Evolutionary conservation across 2,329 filamentous ascomycete species (phyloP).

Genomic region (Alternaria viburni): DNA sequence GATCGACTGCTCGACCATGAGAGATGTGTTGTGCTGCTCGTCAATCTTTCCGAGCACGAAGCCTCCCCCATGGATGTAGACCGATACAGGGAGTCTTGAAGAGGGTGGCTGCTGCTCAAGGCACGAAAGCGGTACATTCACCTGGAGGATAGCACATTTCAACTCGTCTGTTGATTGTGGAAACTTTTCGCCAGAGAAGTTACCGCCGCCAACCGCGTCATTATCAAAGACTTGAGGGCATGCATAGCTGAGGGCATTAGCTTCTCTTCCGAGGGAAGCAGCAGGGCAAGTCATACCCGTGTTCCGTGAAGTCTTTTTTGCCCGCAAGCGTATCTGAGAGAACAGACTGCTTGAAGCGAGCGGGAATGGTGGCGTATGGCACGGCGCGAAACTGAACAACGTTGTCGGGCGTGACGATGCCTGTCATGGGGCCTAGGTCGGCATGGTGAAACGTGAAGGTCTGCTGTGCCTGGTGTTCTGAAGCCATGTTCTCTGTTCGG

Average conservation of each 20-base stretch:
- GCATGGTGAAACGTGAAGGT: slow-evolving; percentile 26
- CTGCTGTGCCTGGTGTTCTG: neutral
- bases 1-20: slow-evolving; percentile 32
- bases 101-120: slow-evolving; percentile 6
- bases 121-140: slow-evolving; percentile 28
- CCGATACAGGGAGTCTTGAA: slow-evolving; percentile 54
- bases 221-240: slow-evolving; percentile 22
- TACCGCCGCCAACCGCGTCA: slow-evolving; percentile 18
- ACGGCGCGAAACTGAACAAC: slow-evolving; percentile 35
- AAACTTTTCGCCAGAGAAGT: slow-evolving; percentile 13
- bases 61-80: slow-evolving; percentile 61
- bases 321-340: slow-evolving; percentile 10
- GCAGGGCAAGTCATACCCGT: slow-evolving; percentile 12
- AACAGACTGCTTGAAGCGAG: slow-evolving; percentile 29
- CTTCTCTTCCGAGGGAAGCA: neutral
- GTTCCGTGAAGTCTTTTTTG: slow-evolving; percentile 22
- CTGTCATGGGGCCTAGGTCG: slow-evolving; percentile 24
- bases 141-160: slow-evolving; percentile 26
- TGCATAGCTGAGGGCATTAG: slow-evolving; percentile 16
- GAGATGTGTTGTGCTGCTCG: slow-evolving; percentile 29
- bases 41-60: slow-evolving; percentile 50
- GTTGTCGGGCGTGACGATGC: slow-evolving; percentile 22
- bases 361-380: slow-evolving; percentile 28
- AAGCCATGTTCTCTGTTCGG: neutral
- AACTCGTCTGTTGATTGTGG: slow-evolving; percentile 15